Conservation (phyloP, 2,329 filamentous ascomycete species). For the Huntiella omanensis region DNA sequence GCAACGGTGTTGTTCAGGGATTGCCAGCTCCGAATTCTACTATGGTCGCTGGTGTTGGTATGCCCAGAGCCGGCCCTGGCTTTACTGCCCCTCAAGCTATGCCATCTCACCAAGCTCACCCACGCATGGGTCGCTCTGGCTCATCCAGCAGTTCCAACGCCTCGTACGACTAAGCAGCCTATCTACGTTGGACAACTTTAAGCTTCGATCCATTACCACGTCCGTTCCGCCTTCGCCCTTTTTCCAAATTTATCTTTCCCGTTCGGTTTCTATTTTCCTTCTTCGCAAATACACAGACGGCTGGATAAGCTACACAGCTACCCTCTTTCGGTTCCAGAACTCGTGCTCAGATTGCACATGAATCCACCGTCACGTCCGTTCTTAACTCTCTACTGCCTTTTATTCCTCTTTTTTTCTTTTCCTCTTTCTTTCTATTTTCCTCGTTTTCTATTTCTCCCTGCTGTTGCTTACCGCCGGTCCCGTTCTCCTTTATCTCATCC, state of each 20-base stretch:
- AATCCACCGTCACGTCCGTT: background rate
- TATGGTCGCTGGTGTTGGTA: background rate
- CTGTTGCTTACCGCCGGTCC: background rate
- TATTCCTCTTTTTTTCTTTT: background rate
- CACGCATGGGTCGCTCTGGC: slow-evolving; percentile 8
- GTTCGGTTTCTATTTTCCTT: background rate
- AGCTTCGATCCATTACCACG: background rate
- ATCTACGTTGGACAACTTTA: background rate
- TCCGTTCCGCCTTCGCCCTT: background rate
- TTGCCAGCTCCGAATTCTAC: slow-evolving; percentile 34
- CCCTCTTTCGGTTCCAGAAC: background rate
- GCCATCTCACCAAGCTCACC: background rate
- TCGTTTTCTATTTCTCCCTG: background rate
- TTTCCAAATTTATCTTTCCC: background rate
- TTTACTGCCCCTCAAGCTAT: background rate
- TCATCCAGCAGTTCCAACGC: slow-evolving; percentile 36
- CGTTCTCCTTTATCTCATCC: background rate
- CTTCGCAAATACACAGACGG: slow-evolving; percentile 2
- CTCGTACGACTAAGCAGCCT: slow-evolving; percentile 31
- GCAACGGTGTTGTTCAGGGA: slow-evolving; percentile 49
- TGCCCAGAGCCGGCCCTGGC: background rate
- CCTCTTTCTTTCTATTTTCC: background rate
- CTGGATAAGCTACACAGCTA: slow-evolving; percentile 6
- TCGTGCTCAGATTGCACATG: background rate
- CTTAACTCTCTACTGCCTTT: background rate